These are phyloP conservation scores for Colletotrichum tropicale DNA, from an alignment of 2,329 filamentous ascomycete species.

Conservation along the genomic window DNA sequence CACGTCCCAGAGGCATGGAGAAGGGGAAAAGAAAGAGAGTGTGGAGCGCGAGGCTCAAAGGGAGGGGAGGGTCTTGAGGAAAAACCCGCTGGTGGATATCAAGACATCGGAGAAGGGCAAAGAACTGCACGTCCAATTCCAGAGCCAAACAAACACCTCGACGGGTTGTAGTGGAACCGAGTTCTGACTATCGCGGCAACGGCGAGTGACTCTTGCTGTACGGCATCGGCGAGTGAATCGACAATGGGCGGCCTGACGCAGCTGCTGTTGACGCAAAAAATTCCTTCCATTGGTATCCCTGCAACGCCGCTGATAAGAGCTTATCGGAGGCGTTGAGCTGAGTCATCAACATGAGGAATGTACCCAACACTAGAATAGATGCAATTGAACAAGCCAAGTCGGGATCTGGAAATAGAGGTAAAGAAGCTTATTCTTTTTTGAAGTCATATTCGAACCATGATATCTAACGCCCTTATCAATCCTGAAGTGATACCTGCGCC, in stretches of 20 bases:
- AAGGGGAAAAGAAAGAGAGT: neutral
- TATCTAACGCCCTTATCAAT: neutral
- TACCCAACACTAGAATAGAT: neutral
- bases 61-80: neutral
- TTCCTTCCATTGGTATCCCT: neutral
- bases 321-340: neutral
- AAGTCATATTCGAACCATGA: neutral
- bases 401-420: neutral
- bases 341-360: neutral
- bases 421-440: neutral
- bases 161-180: neutral
- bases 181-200: neutral
- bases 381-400: neutral
- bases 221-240: constrained; percentile 4
- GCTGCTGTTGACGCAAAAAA: neutral
- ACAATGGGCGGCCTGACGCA: neutral
- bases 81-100: constrained; percentile 11
- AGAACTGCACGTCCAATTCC: neutral
- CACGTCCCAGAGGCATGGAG: constrained; percentile 1
- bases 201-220: constrained; percentile 4
- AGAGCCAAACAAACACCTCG: neutral
- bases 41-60: constrained; percentile 8
- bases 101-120: constrained; percentile 8
- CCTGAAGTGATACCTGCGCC: neutral
- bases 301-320: neutral